These are phyloP conservation scores for Eucommia ulmoides DNA, from an alignment of 257 asterid species.

Conservation along the genomic window DNA sequence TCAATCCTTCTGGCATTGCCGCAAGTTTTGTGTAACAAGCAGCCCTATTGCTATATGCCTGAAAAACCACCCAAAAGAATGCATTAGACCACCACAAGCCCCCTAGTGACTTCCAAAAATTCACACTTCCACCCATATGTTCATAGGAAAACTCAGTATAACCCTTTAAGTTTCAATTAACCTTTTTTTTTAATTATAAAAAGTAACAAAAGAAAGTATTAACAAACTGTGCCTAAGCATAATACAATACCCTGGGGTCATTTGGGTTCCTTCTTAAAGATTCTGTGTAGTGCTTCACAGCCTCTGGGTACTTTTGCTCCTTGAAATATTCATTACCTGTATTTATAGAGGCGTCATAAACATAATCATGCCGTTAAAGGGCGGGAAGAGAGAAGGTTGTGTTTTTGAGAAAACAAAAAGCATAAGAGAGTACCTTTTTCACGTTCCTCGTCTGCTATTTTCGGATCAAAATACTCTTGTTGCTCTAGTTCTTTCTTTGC, in stretches of 20 bases:
- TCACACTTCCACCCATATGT: too few relatives aligned
- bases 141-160: too few relatives aligned
- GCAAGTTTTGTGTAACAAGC: slow-evolving; percentile 87
- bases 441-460: slow-evolving; percentile 89
- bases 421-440: slow-evolving; percentile 55
- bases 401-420: not conserved
- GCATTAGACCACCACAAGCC: too few relatives aligned
- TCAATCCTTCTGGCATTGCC: slow-evolving; percentile 88
- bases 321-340: slow-evolving; percentile 72
- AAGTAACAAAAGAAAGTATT: not conserved
- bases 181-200: too few relatives aligned
- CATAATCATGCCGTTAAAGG: not conserved
- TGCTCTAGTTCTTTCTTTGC: slow-evolving; percentile 92
- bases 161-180: too few relatives aligned
- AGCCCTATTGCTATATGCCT: slow-evolving; percentile 93
- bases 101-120: too few relatives aligned
- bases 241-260: slow-evolving; percentile 44
- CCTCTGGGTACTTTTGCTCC: slow-evolving; percentile 89
- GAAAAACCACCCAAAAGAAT: slow-evolving; percentile 6
- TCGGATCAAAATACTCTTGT: slow-evolving; percentile 74
- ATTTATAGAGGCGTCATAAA: not conserved
- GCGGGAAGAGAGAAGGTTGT: not conserved
- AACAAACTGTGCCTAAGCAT: not conserved
- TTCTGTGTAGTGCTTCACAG: slow-evolving; percentile 72
- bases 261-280: slow-evolving; percentile 73